Base-by-base conservation (phyloP, 129 eudicot species). In the Artemisia annua region DNA sequence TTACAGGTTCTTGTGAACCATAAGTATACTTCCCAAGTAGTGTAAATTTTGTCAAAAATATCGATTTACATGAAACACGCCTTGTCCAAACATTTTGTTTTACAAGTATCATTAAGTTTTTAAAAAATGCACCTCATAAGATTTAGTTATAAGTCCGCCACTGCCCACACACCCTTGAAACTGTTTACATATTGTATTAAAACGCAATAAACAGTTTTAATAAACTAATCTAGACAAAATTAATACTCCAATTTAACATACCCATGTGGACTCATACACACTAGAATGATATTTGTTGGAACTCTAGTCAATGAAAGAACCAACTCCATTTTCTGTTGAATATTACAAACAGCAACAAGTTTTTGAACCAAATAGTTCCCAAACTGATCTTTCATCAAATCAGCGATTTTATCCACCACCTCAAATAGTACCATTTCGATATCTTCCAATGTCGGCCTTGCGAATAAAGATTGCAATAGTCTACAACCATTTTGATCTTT, bases 231-330 rank as follows among this genome's bases (percentile, higher is more conserved):
- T 13, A 11, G 51, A 22, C 3, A 7, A 61, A 52, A 20, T 50
- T 53, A 1, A 14, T 32, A 51, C n/a, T n/a, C n/a, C 0, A 60
- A 77, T 66, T 18, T 53, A 18, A 19, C 91, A 32, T 91, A 91
- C 97, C 97, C 97, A 50, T 83, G 81, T 17, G 87, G 76, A 43
- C 78, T 82, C 72, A 82, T 75, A 72, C 91, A 85, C 11, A 84
- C 78, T 26, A 35, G 39, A 32, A 91, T 79, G 74, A 91, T 75
- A 28, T 80, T 68, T 20, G 60, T 72, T 3, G 87, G 82, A 48
- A 46, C 22, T 75, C 55, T 67, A 19, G 76, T 83, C n/a, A 87
- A 39, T 1, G 89, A 78, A 55, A 53, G 10, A 67, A 91, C 57
- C 11, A 91, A 55, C 75, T 53, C 67, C 67, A 83, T 70, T 78